Evolutionary conservation across 2,329 filamentous ascomycete species (phyloP), one percentile per base, ranked within the genome.

Genomic region (Aspergillus pseudoglaucus): DNA sequence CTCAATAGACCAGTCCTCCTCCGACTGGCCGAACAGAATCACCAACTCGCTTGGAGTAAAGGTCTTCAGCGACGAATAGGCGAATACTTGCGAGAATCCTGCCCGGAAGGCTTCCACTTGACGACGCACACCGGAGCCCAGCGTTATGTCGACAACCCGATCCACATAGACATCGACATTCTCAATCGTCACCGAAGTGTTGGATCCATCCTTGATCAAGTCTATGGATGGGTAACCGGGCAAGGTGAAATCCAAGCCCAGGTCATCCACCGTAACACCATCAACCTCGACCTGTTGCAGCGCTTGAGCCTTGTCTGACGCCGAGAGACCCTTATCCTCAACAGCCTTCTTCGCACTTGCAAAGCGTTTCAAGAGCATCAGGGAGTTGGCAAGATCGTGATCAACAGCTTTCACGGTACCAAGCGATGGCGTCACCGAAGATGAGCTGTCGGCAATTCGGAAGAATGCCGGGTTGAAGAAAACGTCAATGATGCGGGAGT

Each of bases 391-490:
- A 18, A 98, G 75, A 48, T 87, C 85, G 23, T 88, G 81, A 60
- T 98, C 93, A 4, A 98, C 90, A 4, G 86, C 82, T 65, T 90
- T 94, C 42, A 98, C 84, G 1, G 93, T 88, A 5, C 89, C 90
- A 6, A 98, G 77, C 0, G 90, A 95, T 10, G 90, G 90, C 18
- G 83, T 83, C 3, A 95, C 83, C 0, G 81, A 73, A 14, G 74
- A 74, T 12, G 74, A 78, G 40, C 77, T 80, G 58, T 94, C 87
- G 14, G 88, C 88, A 54, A 96, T 87, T 49, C 91, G 88, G 83
- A 98, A 98, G 74, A 98, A 96, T 5, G 90, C 95, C 1, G 93
- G 88, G 64, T 96, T 98, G 71, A 98, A 93, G 47, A 91, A 93
- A 56, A 98, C 84, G 61, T 98, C 93, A 57, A 98, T 96, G 64